Evolutionary conservation across 2,329 filamentous ascomycete genomes (phyloP), one percentile per base, ranked within the genome.

Genomic region (Ophiocordyceps camponoti-rufipedis): DNA sequence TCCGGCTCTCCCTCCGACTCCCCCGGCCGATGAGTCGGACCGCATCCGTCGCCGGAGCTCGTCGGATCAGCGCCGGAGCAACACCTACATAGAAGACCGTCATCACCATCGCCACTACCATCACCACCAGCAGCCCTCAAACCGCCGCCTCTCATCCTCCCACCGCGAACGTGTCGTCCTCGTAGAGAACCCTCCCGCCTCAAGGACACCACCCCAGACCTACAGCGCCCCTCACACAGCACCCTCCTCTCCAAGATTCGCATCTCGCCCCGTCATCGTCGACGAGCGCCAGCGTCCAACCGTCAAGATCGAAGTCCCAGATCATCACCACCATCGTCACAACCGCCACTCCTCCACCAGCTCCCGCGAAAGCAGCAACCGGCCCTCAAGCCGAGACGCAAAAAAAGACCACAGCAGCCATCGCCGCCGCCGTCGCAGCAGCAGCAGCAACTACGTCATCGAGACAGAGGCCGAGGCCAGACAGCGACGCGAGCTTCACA

Each of bases 161-260:
- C 59, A 58, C 47, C 59, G 60, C 44, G 68, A 72, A 49, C 65
- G 67, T 46, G 59, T 66, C 45, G 52, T 68, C 46, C 59, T 72
- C 46, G 60, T 67, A 44, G 64, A 71, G 48, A 60, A 59, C 50
- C 66, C 67, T 3, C 62, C 68, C 12, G 65, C 64, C 9, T 64
- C 68, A 33, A 62, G 64, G 46, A 68, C 68, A 28, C 66, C 70
- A 28, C 67, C 70, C n/a, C 66, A 63, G 49, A 53, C 56, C 32
- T 66, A 60, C 52, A 51, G 49, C 45, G 56, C 58, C 16, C 61
- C 67, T 5, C 61, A 61, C 52, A 68, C 65, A 35, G 58, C 59
- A 18, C 64, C 66, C 12, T 50, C 64, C 3, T 68, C 65, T 43
- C 63, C 65, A 42, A 54, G 53, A 19, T 45, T 46, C 39, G 44